Percentiles rank a stretch among this genome's conserved stretches.
Evolutionary conservation across 2,329 filamentous ascomycete genomes (phyloP).

Genomic region (Sporothrix brasiliensis): DNA sequence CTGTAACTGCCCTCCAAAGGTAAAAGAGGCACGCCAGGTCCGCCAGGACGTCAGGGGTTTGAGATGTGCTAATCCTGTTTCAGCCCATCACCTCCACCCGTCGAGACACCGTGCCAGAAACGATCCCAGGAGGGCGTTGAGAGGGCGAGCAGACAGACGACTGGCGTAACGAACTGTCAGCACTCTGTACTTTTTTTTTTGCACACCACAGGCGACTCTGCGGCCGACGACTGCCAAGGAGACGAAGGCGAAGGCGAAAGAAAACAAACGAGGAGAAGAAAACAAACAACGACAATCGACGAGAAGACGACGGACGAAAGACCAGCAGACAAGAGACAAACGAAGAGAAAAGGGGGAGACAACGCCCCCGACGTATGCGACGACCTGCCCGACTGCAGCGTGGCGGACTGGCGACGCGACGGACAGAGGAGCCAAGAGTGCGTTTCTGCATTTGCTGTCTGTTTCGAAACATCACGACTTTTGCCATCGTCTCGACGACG

Average conservation of each 20-base stretch:
- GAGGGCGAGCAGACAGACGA: neutral
- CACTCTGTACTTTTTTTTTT: neutral
- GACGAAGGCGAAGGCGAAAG: neutral
- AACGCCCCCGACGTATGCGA: neutral
- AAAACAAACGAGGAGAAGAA: neutral
- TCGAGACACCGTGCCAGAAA: constrained; percentile 27
- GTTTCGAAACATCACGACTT: constrained; percentile 29
- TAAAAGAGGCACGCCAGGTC: neutral
- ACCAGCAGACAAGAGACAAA: neutral
- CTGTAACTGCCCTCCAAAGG: neutral
- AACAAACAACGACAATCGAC: neutral
- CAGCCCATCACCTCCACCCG: constrained; percentile 31
- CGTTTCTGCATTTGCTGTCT: constrained; percentile 16
- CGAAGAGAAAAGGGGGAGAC: neutral
- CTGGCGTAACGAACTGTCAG: neutral
- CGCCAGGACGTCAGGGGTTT: constrained; percentile 32
- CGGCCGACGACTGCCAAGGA: constrained; percentile 15
- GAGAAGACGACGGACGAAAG: neutral
- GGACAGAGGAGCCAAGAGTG: neutral
- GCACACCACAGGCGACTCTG: constrained; percentile 4
- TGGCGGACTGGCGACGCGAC: neutral
- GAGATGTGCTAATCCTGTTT: constrained; percentile 37
- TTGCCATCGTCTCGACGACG: neutral
- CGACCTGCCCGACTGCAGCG: neutral
- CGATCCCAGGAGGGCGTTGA: neutral